Evolutionary conservation across 2,329 filamentous ascomycete species (phyloP).

Genomic region (Beauveria sp.): DNA sequence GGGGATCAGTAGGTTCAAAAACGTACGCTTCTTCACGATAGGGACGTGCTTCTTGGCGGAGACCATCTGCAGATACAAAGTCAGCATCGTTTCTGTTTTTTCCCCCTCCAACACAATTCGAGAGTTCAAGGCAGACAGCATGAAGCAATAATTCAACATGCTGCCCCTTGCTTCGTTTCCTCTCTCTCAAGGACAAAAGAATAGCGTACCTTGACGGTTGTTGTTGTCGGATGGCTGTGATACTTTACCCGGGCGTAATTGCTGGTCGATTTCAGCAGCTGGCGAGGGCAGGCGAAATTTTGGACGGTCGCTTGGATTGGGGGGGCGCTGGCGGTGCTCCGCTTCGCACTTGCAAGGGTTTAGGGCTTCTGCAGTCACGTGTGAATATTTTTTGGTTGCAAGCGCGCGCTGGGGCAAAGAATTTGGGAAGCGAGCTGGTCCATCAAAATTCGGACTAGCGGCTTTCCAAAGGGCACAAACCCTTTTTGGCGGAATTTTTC

Average conservation of each 20-base stretch:
- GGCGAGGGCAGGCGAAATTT: slow-evolving; percentile 7
- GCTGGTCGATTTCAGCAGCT: slow-evolving; percentile 3
- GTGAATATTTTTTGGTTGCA: background rate
- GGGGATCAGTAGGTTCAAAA: slow-evolving; percentile 8
- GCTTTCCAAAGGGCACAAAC: slow-evolving; percentile 10
- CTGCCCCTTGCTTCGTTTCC: background rate
- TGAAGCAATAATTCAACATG: background rate
- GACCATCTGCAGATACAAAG: slow-evolving; percentile 65
- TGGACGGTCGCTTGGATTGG: slow-evolving; percentile 1
- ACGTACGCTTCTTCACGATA: slow-evolving; percentile 99
- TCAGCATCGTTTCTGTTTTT: slow-evolving; percentile 18
- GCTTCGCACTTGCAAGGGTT: slow-evolving; percentile 3
- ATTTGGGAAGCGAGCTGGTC: background rate
- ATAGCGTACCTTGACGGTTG: slow-evolving; percentile 11
- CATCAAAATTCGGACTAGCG: background rate
- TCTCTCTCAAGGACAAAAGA: background rate
- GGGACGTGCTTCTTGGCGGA: slow-evolving; percentile 98
- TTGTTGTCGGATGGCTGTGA: slow-evolving; percentile 13
- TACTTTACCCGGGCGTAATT: slow-evolving; percentile 9
- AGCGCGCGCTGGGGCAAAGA: background rate
- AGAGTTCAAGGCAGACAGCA: background rate
- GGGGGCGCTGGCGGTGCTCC: background rate
- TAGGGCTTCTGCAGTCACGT: slow-evolving; percentile 6
- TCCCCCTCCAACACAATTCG: background rate
- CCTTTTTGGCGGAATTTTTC: background rate